A percentile compares a stretch with the other conserved stretches of the same genome.
These are phyloP conservation scores for Colletotrichum horii DNA, from an alignment of 2,329 filamentous ascomycete species.

Conservation along the genomic window DNA sequence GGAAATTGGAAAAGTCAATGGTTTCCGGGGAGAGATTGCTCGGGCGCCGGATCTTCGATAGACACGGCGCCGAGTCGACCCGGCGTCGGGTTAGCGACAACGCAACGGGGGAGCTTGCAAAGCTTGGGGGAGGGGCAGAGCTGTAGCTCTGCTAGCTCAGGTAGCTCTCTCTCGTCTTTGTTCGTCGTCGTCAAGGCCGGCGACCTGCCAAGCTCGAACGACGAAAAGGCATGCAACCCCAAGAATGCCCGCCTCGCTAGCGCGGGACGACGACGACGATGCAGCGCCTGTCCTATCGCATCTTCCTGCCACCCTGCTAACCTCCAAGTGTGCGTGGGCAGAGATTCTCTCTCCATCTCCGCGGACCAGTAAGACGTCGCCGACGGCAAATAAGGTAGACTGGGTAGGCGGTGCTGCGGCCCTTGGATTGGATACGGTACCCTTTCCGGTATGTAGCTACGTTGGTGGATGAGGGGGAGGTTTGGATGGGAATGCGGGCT, in stretches of 20 bases:
- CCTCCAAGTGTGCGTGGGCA: conserved; percentile 1
- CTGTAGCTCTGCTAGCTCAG: neutral
- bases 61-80: neutral
- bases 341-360: neutral
- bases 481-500: neutral
- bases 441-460: neutral
- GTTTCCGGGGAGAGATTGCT: neutral
- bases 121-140: neutral
- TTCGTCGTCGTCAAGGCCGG: neutral
- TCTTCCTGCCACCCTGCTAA: neutral
- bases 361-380: neutral
- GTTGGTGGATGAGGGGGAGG: neutral
- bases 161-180: neutral
- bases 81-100: neutral
- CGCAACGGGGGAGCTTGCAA: neutral
- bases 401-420: neutral
- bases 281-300: neutral
- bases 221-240: neutral
- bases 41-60: neutral
- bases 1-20: neutral
- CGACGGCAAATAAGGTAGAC: neutral
- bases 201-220: neutral
- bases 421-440: neutral
- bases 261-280: neutral
- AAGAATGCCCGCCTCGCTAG: neutral